Conservation (phyloP, 2,329 filamentous ascomycete species). For the Colletotrichum karsti region DNA sequence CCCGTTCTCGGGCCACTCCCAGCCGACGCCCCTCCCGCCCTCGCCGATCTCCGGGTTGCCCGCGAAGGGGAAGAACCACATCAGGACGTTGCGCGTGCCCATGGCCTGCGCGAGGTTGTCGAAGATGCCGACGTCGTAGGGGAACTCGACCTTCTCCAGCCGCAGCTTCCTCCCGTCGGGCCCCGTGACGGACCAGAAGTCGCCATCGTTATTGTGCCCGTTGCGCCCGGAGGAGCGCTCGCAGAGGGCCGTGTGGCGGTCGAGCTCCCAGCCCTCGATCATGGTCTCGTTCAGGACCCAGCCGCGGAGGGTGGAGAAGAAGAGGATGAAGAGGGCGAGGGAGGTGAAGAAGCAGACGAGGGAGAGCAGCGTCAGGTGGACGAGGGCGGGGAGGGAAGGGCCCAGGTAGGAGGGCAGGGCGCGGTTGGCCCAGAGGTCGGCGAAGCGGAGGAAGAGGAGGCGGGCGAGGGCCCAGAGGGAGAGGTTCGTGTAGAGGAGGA, state of each 20-base stretch:
- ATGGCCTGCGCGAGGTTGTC: conserved; percentile 79
- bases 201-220: conserved; percentile 38
- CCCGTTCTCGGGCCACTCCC: conserved; percentile 78
- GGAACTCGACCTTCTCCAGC: conserved; percentile 77
- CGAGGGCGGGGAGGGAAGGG: conserved; percentile 66
- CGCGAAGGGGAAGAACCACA: conserved; percentile 77
- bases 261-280: conserved; percentile 82
- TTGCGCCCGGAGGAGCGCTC: conserved; percentile 52
- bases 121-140: conserved; percentile 82
- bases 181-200: conserved; percentile 49
- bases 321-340: conserved; percentile 71
- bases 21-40: conserved; percentile 52
- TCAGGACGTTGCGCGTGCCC: conserved; percentile 71
- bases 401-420: conserved; percentile 79
- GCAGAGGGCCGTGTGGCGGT: conserved; percentile 68
- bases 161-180: conserved; percentile 52
- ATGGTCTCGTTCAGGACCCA: conserved; percentile 78
- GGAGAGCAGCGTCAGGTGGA: conserved; percentile 67
- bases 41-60: conserved; percentile 53
- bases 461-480: conserved; percentile 70
- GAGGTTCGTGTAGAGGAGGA: conserved; percentile 74
- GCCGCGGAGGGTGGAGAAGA: conserved; percentile 68
- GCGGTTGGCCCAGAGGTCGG: conserved; percentile 70
- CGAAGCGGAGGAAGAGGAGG: conserved; percentile 68
- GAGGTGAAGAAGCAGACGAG: conserved; percentile 67